These are phyloP conservation scores for Lasiodiplodia theobromae DNA, from an alignment of 2,329 filamentous ascomycete species.

Conservation along the genomic window DNA sequence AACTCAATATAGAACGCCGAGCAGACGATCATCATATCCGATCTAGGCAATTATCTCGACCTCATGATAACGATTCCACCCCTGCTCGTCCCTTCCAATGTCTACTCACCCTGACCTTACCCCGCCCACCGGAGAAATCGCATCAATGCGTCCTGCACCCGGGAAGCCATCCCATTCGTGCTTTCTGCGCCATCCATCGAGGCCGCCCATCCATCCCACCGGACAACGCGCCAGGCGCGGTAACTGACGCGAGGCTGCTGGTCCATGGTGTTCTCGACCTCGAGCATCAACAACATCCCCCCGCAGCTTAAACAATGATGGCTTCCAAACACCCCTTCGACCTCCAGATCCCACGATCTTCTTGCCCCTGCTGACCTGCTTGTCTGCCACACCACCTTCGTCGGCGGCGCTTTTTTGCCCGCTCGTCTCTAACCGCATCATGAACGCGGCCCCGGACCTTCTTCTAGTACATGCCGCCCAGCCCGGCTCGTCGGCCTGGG, in stretches of 20 bases:
- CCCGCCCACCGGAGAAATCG: constrained; percentile 62
- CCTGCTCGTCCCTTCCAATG: constrained; percentile 34
- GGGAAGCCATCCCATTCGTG: constrained; percentile 57
- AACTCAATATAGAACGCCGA: background rate
- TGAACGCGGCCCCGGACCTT: constrained; percentile 42
- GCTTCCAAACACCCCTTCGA: constrained; percentile 63
- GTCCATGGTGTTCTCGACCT: constrained; percentile 52
- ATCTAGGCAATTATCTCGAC: constrained; percentile 10
- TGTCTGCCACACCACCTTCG: constrained; percentile 49
- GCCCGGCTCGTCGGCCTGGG: constrained; percentile 58
- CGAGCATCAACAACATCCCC: constrained; percentile 57
- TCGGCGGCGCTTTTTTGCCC: constrained; percentile 52
- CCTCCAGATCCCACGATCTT: constrained; percentile 59
- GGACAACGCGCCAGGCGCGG: constrained; percentile 42
- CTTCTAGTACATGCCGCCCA: constrained; percentile 53
- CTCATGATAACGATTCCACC: constrained; percentile 15
- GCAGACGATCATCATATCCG: constrained; percentile 1
- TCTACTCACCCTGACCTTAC: constrained; percentile 61
- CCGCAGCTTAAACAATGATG: constrained; percentile 60
- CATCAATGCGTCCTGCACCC: constrained; percentile 57
- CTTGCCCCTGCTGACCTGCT: constrained; percentile 55
- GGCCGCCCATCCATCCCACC: constrained; percentile 42
- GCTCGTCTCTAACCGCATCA: constrained; percentile 55
- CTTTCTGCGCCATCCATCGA: constrained; percentile 56
- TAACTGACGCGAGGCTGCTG: constrained; percentile 55